Conservation (phyloP, 164 flowering plant genomes). For the Liriodendron chinense region DNA sequence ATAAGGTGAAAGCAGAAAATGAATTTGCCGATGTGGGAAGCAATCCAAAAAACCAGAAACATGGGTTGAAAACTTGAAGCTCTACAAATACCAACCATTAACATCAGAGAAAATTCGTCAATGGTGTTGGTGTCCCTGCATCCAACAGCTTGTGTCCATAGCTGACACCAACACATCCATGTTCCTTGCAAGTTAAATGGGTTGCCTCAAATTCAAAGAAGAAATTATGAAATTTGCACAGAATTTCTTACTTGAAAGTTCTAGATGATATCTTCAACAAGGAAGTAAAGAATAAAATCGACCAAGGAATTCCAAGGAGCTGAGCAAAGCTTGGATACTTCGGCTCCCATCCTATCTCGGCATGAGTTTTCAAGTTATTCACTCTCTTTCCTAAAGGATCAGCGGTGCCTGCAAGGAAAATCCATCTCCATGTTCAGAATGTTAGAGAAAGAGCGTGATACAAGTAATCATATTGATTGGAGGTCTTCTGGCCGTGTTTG, state of each 20-base stretch:
- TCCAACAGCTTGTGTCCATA: too few relatives aligned
- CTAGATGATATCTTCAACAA: constrained; percentile 84
- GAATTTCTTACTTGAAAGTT: too few relatives aligned
- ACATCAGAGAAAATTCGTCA: constrained; percentile 88
- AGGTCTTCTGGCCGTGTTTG: background rate
- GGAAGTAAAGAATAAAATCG: too few relatives aligned
- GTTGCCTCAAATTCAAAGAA: too few relatives aligned
- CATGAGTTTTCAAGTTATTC: constrained; percentile 62
- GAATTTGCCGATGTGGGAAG: background rate
- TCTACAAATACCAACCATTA: constrained; percentile 49
- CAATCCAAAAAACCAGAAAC: background rate
- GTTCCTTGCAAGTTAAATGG: too few relatives aligned
- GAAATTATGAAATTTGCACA: too few relatives aligned
- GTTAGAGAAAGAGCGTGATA: background rate
- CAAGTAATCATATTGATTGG: background rate
- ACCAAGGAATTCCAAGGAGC: constrained; percentile 58
- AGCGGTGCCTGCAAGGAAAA: constrained; percentile 40
- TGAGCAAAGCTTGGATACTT: constrained; percentile 62
- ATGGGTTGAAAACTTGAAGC: background rate
- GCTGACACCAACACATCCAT: too few relatives aligned
- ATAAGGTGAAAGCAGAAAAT: background rate
- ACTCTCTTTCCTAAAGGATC: constrained; percentile 71
- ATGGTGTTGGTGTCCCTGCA: constrained; percentile 60
- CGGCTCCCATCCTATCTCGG: constrained; percentile 74
- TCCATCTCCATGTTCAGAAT: background rate